A percentile compares a stretch with the other conserved stretches of the same genome.
Conservation (phyloP, 2,329 filamentous ascomycete species). For the Clathrospora elynae region DNA sequence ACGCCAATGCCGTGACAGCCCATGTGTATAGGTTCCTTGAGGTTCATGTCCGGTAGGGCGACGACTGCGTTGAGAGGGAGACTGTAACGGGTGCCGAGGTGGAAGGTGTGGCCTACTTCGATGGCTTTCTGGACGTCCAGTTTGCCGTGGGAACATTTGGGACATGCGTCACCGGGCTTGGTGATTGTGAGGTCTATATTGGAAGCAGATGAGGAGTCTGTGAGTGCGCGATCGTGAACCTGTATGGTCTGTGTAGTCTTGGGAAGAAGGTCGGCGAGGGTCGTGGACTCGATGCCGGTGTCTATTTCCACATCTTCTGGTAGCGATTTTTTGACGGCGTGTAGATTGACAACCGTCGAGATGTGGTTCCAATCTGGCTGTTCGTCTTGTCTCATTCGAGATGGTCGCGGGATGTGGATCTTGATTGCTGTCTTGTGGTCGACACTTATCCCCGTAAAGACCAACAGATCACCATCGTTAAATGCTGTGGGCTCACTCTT, state of each 20-base stretch:
- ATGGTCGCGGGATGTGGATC: constrained; percentile 48
- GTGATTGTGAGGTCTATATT: constrained; percentile 65
- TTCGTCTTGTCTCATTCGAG: not conserved
- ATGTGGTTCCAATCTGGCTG: constrained; percentile 22
- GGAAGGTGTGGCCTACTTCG: constrained; percentile 93
- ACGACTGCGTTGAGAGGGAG: constrained; percentile 71
- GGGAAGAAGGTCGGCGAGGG: constrained; percentile 28
- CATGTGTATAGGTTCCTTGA: constrained; percentile 75
- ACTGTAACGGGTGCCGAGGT: constrained; percentile 88
- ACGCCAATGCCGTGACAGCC: constrained; percentile 96
- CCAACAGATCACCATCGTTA: constrained; percentile 22
- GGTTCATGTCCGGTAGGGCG: constrained; percentile 47
- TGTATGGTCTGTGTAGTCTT: constrained; percentile 19
- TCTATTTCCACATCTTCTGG: constrained; percentile 67
- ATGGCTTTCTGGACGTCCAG: constrained; percentile 74
- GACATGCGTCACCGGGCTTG: constrained; percentile 71
- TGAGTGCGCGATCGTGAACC: constrained; percentile 31
- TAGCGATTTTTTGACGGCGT: constrained; percentile 67
- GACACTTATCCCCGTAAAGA: constrained; percentile 69
- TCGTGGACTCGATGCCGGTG: constrained; percentile 62
- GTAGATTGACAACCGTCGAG: constrained; percentile 57
- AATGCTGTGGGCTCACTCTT: constrained; percentile 19
- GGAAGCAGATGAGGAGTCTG: constrained; percentile 1
- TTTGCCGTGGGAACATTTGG: constrained; percentile 66
- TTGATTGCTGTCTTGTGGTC: constrained; percentile 72